Evolutionary conservation across 768 basidiomycete species (phyloP), one percentile per base, ranked within the genome.

Genomic region (Podaxis rugospora): DNA sequence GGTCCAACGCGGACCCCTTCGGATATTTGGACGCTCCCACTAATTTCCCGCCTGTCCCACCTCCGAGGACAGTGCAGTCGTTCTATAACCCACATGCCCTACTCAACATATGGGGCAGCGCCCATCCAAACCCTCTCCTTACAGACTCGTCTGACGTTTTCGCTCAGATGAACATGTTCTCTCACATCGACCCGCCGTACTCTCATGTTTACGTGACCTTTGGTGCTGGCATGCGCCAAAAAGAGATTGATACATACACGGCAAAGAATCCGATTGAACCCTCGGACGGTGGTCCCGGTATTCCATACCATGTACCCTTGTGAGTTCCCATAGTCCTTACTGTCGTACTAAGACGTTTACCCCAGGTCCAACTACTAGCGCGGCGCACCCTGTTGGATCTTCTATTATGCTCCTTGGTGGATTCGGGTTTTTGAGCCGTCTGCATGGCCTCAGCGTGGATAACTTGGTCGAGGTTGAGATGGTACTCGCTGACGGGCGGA

Each of bases 381-480:
- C 90, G 36, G 90, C 91, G 25, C 89, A 93, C 66, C 90, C 92
- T 2, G 86, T 83, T 2, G 89, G 91, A 14, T 89, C 89, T 56
- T 86, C 87, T 9, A 83, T 89, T 61, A 89, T 92, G 89, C 74
- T 92, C 62, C 80, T 91, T 2, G 93, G 91, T 16, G 95, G 95
- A 1, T 96, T 96, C 67, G 95, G 95, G 1, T 85, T 96, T 75
- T 77, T 95, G 47, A 87, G 91, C 55, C 82, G 95, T 55, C 74
- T 93, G 66, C 83, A 88, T 63, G 95, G 95, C 5, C 77, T 97
- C 57, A 94, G 92, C 61, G 83, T 94, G 69, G 95, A 98, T 71
- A 92, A 90, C 69, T 75, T 96, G 25, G 89, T 95, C 4, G 94
- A 97, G 68, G 89, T 90, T 0, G 95, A 98, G 73, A 87, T 95